Conservation (phyloP, 495 filamentous ascomycete species). For the Filosporella fistucella region DNA sequence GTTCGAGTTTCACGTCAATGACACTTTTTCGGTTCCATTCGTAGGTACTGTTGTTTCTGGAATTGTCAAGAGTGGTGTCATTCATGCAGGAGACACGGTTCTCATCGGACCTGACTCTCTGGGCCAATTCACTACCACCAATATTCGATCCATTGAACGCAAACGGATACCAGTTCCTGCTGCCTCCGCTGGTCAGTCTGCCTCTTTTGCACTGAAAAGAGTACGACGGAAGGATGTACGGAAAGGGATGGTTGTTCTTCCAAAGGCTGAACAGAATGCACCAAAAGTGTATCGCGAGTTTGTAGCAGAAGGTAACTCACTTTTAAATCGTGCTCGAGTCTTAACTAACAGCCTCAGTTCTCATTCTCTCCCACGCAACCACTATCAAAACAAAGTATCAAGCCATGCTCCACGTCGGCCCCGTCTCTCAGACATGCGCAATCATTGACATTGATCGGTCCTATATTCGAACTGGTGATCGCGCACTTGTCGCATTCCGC, state of each 20-base stretch:
- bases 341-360: constrained; percentile 46
- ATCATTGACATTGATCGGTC: constrained; percentile 98
- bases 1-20: constrained; percentile 95
- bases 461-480: constrained; percentile 90
- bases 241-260: constrained; percentile 97
- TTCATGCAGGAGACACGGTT: constrained; percentile 87
- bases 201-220: constrained; percentile 83
- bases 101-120: constrained; percentile 88
- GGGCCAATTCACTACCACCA: constrained; percentile 86
- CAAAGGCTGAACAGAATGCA: constrained; percentile 66
- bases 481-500: constrained; percentile 86
- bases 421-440: constrained; percentile 90
- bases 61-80: constrained; percentile 81
- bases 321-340: neutral
- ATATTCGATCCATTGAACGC: constrained; percentile 87
- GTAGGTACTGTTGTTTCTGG: constrained; percentile 95
- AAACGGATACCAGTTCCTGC: constrained; percentile 90
- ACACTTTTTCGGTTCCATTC: constrained; percentile 98
- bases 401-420: constrained; percentile 96
- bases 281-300: constrained; percentile 90
- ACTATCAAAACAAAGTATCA: constrained; percentile 98
- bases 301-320: constrained; percentile 70
- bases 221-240: constrained; percentile 89
- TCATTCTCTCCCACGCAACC: constrained; percentile 95
- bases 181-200: constrained; percentile 87